Evolutionary conservation across 805 yeast species (phyloP).

Genomic region (Starmerella gropengiesseri): DNA sequence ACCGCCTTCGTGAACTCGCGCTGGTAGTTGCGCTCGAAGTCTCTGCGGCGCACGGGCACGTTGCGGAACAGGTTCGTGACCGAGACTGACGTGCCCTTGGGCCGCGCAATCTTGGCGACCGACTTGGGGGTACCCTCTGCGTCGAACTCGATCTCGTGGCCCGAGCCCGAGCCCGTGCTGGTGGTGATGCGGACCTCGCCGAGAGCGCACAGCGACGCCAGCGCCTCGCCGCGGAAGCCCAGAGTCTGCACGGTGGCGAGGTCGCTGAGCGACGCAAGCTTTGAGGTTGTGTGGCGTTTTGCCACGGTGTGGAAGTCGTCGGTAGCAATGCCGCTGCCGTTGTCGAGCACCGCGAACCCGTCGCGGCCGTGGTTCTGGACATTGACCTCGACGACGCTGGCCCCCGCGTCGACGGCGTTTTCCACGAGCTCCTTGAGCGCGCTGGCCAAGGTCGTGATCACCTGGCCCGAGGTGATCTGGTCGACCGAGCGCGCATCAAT

Average conservation of each 20-base stretch:
- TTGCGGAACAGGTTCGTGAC: slow-evolving; percentile 51
- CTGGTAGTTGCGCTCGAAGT: slow-evolving; percentile 53
- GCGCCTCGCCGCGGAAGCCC: slow-evolving; percentile 70
- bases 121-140: slow-evolving; percentile 40
- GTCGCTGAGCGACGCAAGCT: slow-evolving; percentile 33
- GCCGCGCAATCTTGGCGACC: slow-evolving; percentile 38
- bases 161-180: slow-evolving; percentile 41
- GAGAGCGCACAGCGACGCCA: slow-evolving; percentile 43
- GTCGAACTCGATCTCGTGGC: slow-evolving; percentile 45
- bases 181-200: slow-evolving; percentile 42
- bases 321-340: slow-evolving; percentile 58
- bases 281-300: slow-evolving; percentile 44
- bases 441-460: slow-evolving; percentile 64
- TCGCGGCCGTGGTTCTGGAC: slow-evolving; percentile 67
- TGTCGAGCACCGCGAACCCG: slow-evolving; percentile 56
- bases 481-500: slow-evolving; percentile 50
- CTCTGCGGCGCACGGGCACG: slow-evolving; percentile 75
- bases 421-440: slow-evolving; percentile 81
- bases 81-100: slow-evolving; percentile 57
- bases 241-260: slow-evolving; percentile 35
- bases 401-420: slow-evolving; percentile 71
- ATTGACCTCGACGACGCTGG: slow-evolving; percentile 54
- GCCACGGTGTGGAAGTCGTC: slow-evolving; percentile 42
- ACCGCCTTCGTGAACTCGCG: slow-evolving; percentile 66
- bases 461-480: slow-evolving; percentile 84